Percentiles rank a stretch among this genome's conserved stretches.
phyloP scores from a whole-genome alignment of 306 rosid species.

The Dicorynia guianensis region DNA sequence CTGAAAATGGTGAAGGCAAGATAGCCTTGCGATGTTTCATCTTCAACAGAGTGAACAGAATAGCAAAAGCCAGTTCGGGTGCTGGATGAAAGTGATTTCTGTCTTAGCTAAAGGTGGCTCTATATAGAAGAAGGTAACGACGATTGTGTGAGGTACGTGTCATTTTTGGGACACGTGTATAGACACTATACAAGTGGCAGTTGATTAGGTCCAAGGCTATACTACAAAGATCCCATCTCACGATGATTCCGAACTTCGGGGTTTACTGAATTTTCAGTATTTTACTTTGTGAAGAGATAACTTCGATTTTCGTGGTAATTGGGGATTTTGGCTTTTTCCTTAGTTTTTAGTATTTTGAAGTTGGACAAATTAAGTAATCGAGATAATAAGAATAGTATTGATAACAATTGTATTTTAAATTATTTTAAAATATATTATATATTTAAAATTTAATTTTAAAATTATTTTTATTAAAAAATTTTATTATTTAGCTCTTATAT shows the following conservation, averaged over 20 bases:
- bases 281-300: not conserved
- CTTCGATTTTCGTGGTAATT: not conserved
- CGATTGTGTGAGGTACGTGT: constrained; percentile 50
- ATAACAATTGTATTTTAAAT: no score
- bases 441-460: no score
- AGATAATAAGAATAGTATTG: no score
- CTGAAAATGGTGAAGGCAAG: constrained; percentile 31
- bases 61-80: not conserved
- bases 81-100: constrained; percentile 19
- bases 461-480: no score
- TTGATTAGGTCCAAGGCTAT: constrained; percentile 30
- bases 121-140: constrained; percentile 43
- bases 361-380: no score
- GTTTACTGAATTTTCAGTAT: not conserved
- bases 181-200: constrained; percentile 51
- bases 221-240: constrained; percentile 30
- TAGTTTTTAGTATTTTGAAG: no score
- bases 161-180: constrained; percentile 58
- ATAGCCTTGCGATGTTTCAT: constrained; percentile 37
- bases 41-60: not conserved
- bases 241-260: constrained; percentile 6
- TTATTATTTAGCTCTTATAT: no score
- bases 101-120: constrained; percentile 27
- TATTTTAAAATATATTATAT: no score
- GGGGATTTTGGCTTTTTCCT: not conserved